Conservation (phyloP, 176 grass and related monocot species). For the Puya raimondii region DNA sequence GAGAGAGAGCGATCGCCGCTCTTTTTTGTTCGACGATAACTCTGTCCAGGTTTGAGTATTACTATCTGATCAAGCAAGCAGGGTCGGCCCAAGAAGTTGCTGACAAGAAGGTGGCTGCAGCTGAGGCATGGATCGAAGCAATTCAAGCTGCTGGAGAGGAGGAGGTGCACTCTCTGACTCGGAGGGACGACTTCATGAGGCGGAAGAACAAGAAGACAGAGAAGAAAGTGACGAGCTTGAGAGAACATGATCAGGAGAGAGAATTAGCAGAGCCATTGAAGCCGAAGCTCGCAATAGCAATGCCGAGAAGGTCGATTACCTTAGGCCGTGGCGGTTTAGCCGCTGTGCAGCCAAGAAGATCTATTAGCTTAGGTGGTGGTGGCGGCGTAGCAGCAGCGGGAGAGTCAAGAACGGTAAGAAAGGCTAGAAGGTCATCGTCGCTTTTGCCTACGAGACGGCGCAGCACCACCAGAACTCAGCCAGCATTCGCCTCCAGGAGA, state of each 20-base stretch:
- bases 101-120: conserved; percentile 14
- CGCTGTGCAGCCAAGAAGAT: no score
- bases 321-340: not conserved
- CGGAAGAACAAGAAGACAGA: not conserved
- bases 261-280: not conserved
- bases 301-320: conserved; percentile 5
- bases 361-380: not conserved
- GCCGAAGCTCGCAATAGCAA: conserved; percentile 12
- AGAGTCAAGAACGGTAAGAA: not conserved
- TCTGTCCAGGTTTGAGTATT: conserved; percentile 9
- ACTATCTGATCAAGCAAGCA: conserved; percentile 12
- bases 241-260: not conserved
- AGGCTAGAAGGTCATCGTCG: not conserved
- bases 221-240: not conserved
- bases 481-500: not conserved
- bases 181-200: not conserved
- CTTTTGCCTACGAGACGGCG: not conserved
- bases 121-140: not conserved
- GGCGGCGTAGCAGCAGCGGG: not conserved
- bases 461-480: not conserved
- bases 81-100: conserved; percentile 1
- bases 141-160: not conserved
- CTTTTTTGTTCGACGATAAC: conserved; percentile 8
- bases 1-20: conserved; percentile 5
- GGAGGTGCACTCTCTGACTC: not conserved